A percentile compares a stretch with the other conserved stretches of the same genome.
These are phyloP conservation scores for Omphalotus guepiniiformis DNA, from an alignment of 768 basidiomycete genomes.

Conservation along the genomic window DNA sequence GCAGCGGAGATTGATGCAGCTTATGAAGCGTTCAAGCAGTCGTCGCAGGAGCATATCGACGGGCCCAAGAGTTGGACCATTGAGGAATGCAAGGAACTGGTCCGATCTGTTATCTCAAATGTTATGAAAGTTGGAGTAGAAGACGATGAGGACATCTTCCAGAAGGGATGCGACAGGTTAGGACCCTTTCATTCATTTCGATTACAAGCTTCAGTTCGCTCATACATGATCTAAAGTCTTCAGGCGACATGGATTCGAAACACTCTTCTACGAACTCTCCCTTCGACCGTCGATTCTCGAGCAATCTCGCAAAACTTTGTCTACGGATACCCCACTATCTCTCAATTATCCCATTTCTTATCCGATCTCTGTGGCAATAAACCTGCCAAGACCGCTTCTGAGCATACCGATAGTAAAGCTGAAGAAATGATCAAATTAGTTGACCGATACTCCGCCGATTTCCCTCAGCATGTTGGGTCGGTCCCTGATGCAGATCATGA, in stretches of 20 bases:
- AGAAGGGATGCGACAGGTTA: conserved; percentile 37
- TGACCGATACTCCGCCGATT: conserved; percentile 19
- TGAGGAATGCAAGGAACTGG: conserved; percentile 18
- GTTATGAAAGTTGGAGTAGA: conserved; percentile 23
- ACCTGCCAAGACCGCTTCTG: conserved; percentile 2
- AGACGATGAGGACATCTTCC: conserved; percentile 36
- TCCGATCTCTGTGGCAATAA: not conserved
- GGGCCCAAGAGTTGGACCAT: conserved; percentile 21
- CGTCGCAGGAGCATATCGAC: conserved; percentile 18
- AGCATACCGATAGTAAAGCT: not conserved
- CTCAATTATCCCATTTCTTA: conserved; percentile 13
- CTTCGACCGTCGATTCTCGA: conserved; percentile 15
- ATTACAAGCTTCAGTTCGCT: too few relatives aligned
- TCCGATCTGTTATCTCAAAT: conserved; percentile 22
- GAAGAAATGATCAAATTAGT: conserved; percentile 19
- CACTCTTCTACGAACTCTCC: conserved; percentile 20
- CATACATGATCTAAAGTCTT: conserved; percentile 18
- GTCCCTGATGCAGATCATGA: conserved; percentile 5
- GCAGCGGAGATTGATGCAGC: conserved; percentile 15
- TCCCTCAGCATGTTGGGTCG: conserved; percentile 8
- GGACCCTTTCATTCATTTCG: not conserved
- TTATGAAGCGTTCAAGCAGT: conserved; percentile 22
- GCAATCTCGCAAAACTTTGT: conserved; percentile 19
- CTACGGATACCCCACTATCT: conserved; percentile 23
- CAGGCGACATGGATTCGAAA: conserved; percentile 35